Conservation (phyloP, 306 rosid genomes). For the Crotalaria pallida region DNA sequence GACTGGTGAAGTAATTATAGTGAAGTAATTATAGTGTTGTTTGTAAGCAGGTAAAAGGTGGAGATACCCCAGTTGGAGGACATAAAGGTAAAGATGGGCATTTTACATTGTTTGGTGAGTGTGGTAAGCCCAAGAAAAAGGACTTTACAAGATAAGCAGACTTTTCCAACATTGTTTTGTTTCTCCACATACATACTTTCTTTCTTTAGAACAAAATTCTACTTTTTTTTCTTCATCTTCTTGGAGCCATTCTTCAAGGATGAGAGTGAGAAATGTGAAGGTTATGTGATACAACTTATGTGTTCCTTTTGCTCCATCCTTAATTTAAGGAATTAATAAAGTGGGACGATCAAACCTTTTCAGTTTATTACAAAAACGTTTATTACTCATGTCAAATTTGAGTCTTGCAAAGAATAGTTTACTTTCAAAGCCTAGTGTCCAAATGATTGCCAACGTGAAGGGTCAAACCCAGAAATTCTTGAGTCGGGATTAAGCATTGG, state of each 20-base stretch:
- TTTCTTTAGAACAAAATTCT: background rate
- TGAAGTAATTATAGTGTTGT: background rate
- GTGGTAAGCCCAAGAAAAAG: conserved; percentile 58
- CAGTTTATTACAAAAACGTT: conserved; percentile 20
- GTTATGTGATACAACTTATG: conserved; percentile 24
- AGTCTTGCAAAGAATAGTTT: background rate
- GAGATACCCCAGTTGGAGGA: conserved; percentile 45
- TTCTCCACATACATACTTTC: conserved; percentile 12
- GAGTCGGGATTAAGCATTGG: too few species aligned
- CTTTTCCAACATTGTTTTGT: conserved; percentile 20
- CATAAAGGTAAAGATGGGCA: conserved; percentile 49
- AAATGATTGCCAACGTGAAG: too few species aligned
- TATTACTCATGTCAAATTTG: background rate
- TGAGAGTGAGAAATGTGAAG: conserved; percentile 54
- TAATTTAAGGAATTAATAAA: conserved; percentile 36
- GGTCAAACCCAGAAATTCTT: too few species aligned
- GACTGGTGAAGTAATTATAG: background rate
- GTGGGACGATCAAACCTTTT: conserved; percentile 18
- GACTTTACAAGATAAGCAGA: conserved; percentile 37
- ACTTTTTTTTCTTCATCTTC: conserved; percentile 13
- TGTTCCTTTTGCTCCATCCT: conserved; percentile 42
- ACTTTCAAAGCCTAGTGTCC: background rate
- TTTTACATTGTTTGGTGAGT: conserved; percentile 66
- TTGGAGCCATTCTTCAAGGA: conserved; percentile 61
- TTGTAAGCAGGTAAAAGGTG: conserved; percentile 50